Base-by-base conservation (phyloP, 805 yeast genomes). In the Hanseniaspora mollemarum region DNA sequence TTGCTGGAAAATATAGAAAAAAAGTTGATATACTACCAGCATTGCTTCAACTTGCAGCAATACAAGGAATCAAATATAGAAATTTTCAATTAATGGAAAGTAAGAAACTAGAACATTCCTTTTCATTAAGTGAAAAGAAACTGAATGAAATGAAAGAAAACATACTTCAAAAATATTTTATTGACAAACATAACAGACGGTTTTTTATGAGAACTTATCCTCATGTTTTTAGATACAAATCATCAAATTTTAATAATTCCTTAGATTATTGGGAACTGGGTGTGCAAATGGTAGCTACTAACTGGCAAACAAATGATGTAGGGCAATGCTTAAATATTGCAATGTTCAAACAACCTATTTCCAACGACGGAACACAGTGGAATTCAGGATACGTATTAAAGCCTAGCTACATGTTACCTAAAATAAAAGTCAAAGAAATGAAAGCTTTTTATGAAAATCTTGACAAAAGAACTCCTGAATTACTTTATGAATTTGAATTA, bases 221-320 rank as follows among this genome's bases (percentile, higher is more conserved):
- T 0, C 80, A 94, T 1, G 80, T 79, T 7, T 74, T 80, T 52
- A 67, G 96, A 37, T 73, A 84, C 55, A 80, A 72, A 48, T 87
- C 96, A 1, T 73, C 84, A 2, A 92, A 92, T 60, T 88, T 86
- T 60, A 75, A 74, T 40, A 48, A 48, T n/a, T 97, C 98, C 0
- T 65, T 85, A 1, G 63, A 65, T 0, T 87, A 77, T 60, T 92
- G 99, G 98, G 71, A 72, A 45, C 69, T 74, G 43, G 99, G 99
- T 0, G 81, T 75, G 10, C 98, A 92, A 61, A 77, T 92, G 87
- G 97, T 85, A 4, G 97, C 98, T 0, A 81, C 95, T 0, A 92
- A 90, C 61, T 90, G 96, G 96, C 98, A 90, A 64, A 81, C 92
- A 0, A 81, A 77, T 61, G 98, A 92, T 60, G 53, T 78, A 16